phyloP scores from a whole-genome alignment of 768 basidiomycete genomes.

The Suillus weaverae region DNA sequence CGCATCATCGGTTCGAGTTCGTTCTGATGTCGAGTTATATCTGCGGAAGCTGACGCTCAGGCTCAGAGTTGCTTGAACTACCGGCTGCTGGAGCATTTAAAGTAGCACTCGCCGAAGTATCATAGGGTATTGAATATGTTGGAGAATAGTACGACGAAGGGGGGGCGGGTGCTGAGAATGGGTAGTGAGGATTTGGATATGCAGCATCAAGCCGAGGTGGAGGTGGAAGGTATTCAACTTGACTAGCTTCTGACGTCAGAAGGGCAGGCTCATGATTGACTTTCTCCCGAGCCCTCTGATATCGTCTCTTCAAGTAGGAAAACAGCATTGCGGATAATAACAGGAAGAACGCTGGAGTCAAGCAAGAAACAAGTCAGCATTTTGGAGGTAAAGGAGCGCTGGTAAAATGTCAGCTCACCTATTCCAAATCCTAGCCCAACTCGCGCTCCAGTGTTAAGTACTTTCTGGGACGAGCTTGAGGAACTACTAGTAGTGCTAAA shows the following conservation, averaged over 20 bases:
- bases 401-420: conserved; percentile 14
- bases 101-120: conserved; percentile 12
- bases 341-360: not conserved
- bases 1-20: conserved; percentile 3
- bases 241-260: conserved; percentile 5
- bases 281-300: not conserved
- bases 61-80: conserved; percentile 31
- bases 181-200: conserved; percentile 10
- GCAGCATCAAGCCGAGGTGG: not conserved
- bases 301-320: conserved; percentile 10
- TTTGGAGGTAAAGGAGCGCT: not conserved
- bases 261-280: not conserved
- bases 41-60: not conserved
- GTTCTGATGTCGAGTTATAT: conserved; percentile 9
- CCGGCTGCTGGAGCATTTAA: conserved; percentile 90
- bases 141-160: conserved; percentile 4
- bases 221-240: not conserved
- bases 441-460: conserved; percentile 18
- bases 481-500: conserved; percentile 5
- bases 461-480: conserved; percentile 2
- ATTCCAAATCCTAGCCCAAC: conserved; percentile 28
- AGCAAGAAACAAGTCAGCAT: not conserved
- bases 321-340: conserved; percentile 5
- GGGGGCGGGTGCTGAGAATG: conserved; percentile 3
- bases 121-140: not conserved